Evolutionary conservation across 2,329 filamentous ascomycete genomes (phyloP), one percentile per base, ranked within the genome.

Genomic region (Hypoxylon sp.): DNA sequence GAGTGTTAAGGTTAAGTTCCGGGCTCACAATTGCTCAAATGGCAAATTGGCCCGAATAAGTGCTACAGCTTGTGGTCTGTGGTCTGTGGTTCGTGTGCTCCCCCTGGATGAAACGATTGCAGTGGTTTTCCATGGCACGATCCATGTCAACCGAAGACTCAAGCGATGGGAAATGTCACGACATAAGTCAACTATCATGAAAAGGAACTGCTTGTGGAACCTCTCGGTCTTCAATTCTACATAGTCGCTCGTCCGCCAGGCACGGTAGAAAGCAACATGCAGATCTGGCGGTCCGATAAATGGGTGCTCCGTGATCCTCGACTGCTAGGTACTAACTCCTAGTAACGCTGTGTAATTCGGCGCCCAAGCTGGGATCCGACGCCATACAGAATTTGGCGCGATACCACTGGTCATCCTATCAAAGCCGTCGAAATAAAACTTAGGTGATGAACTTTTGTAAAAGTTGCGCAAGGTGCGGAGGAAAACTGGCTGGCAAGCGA

Each of bases 11-110:
- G 64, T 56, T 62, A 59, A 60, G 61, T 65, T 69, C 67, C 64
- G 67, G 64, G 59, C 67, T 69, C 64, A 62, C 59, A 52, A 34
- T 64, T 53, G 50, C 61, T 67, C 43, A 49, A 62, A 62, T 58
- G 58, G 62, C 59, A 59, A 68, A 59, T 66, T 69, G 65, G 58
- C 49, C 56, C 67, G 64, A 67, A 67, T 65, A 64, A 62, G 57
- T 62, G 59, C 56, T 44, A 68, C 56, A 64, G n/a, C 54, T 59
- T 63, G 56, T 68, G 65, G 65, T 67, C 62, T 54, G 59, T 67
- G 57, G 24, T 26, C 24, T 62, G 56, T 68, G 68, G 65, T 67
- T 64, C 56, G 58, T 65, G 56, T 65, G 53, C 57, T 61, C 34
- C 63, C 64, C 59, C 57, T 65, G 59, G 55, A 43, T 64, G 50